These are phyloP conservation scores for Macroventuria anomochaeta DNA, from an alignment of 2,329 filamentous ascomycete species.

Conservation along the genomic window DNA sequence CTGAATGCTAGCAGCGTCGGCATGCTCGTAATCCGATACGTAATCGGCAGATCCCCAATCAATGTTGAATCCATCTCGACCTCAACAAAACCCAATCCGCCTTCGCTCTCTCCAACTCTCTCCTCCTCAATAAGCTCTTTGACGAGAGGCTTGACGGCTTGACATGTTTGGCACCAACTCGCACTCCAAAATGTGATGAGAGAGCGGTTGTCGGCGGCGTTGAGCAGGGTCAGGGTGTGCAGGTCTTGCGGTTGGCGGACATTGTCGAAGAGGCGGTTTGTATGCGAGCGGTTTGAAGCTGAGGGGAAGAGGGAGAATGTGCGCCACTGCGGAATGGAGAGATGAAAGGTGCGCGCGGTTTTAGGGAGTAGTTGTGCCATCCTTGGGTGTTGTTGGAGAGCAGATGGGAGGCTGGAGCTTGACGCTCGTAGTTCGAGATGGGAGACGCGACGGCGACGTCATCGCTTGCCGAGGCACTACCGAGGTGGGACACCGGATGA, in stretches of 20 bases:
- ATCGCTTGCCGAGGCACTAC: slow-evolving; percentile 1
- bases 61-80: slow-evolving; percentile 56
- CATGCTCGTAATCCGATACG: slow-evolving; percentile 55
- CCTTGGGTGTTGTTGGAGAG: too few relatives aligned
- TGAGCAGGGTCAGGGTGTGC: slow-evolving; percentile 56
- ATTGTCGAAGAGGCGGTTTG: slow-evolving; percentile 48
- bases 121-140: slow-evolving; percentile 53
- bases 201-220: slow-evolving; percentile 52
- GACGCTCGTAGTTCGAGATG: not conserved
- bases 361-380: slow-evolving; percentile 13
- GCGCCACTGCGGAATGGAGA: slow-evolving; percentile 7
- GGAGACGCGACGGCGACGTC: slow-evolving; percentile 12
- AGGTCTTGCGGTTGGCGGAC: slow-evolving; percentile 57
- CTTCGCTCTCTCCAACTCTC: slow-evolving; percentile 53
- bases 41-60: slow-evolving; percentile 51
- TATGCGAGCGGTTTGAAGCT: slow-evolving; percentile 19
- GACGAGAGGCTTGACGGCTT: slow-evolving; percentile 52
- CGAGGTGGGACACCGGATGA: too few relatives aligned
- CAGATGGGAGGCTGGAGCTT: not conserved
- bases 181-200: slow-evolving; percentile 60
- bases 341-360: not conserved
- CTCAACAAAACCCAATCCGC: slow-evolving; percentile 56
- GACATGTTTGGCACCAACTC: slow-evolving; percentile 56
- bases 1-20: slow-evolving; percentile 60
- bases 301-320: slow-evolving; percentile 28